A percentile compares a stretch with the other conserved stretches of the same genome.
These are phyloP conservation scores for Suzukiozyma palmioleophila DNA, from an alignment of 1,139 yeast genomes.

Conservation along the genomic window DNA sequence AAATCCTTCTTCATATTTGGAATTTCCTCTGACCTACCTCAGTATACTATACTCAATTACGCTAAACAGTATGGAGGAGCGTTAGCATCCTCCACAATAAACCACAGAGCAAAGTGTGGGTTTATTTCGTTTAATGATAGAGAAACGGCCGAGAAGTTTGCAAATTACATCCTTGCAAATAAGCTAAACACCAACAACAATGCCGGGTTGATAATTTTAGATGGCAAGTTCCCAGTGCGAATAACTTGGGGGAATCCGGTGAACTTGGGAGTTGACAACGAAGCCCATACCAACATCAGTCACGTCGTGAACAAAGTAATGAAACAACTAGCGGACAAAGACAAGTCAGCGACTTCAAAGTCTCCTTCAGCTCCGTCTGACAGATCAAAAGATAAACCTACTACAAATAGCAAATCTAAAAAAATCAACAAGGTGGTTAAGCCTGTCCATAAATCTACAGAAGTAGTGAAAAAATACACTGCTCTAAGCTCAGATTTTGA, in stretches of 20 bases:
- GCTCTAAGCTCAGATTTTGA: constrained; percentile 17
- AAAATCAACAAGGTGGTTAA: constrained; percentile 5
- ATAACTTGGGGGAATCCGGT: constrained; percentile 64
- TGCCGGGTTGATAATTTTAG: constrained; percentile 34
- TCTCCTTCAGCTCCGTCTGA: neutral
- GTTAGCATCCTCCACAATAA: constrained; percentile 46
- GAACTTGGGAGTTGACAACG: constrained; percentile 42
- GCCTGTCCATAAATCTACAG: constrained; percentile 5
- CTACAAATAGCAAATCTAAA: constrained; percentile 3
- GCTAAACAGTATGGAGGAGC: constrained; percentile 48
- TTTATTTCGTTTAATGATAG: constrained; percentile 51
- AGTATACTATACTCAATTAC: constrained; percentile 48
- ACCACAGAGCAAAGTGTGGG: constrained; percentile 64
- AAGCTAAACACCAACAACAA: constrained; percentile 27
- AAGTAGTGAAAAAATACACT: constrained; percentile 10
- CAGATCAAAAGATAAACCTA: neutral
- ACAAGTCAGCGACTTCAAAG: constrained; percentile 8
- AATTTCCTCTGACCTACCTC: constrained; percentile 61
- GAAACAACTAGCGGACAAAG: constrained; percentile 48
- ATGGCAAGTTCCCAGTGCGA: constrained; percentile 44
- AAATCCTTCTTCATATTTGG: constrained; percentile 73
- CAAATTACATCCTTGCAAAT: constrained; percentile 27
- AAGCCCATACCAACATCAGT: constrained; percentile 50
- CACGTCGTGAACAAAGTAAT: constrained; percentile 54
- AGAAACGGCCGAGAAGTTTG: constrained; percentile 52